Percentiles rank a stretch among this genome's conserved stretches.
Conservation (phyloP, 371 early-diverging fungal genomes). For the Mortierella sp. region DNA sequence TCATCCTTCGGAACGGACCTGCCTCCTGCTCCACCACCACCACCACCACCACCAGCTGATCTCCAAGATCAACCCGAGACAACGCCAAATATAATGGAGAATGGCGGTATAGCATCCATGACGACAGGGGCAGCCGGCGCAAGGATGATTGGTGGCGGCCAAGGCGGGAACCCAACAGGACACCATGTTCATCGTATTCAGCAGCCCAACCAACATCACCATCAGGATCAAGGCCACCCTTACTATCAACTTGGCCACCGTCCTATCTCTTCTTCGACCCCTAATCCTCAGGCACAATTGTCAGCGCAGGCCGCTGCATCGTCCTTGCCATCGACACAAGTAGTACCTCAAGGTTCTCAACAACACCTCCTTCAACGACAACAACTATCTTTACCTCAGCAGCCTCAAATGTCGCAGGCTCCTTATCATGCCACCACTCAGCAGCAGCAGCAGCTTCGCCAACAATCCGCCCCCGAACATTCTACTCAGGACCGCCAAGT, state of each 20-base stretch:
- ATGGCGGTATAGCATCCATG: constrained; percentile 37
- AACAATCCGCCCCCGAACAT: constrained; percentile 17
- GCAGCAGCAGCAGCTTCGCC: constrained; percentile 22
- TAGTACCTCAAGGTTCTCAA: neutral
- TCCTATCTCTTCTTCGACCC: neutral
- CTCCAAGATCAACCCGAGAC: constrained; percentile 49
- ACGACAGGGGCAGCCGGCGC: constrained; percentile 32
- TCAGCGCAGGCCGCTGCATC: constrained; percentile 1
- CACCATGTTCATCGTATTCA: constrained; percentile 18
- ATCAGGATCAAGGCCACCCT: constrained; percentile 10
- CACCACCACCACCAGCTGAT: constrained; percentile 54
- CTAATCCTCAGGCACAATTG: neutral
- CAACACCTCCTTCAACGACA: constrained; percentile 26
- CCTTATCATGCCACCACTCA: constrained; percentile 14
- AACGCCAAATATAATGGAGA: constrained; percentile 33
- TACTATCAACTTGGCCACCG: neutral
- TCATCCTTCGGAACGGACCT: constrained; percentile 46
- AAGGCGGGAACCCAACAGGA: constrained; percentile 23
- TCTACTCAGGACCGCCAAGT: neutral
- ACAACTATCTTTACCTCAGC: constrained; percentile 9
- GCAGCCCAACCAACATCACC: constrained; percentile 8
- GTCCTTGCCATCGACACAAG: neutral
- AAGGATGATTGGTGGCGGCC: constrained; percentile 50
- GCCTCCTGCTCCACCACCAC: constrained; percentile 54
- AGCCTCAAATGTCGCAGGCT: neutral